Conservation (phyloP, 2,329 filamentous ascomycete species). For the Neurospora sp. region DNA sequence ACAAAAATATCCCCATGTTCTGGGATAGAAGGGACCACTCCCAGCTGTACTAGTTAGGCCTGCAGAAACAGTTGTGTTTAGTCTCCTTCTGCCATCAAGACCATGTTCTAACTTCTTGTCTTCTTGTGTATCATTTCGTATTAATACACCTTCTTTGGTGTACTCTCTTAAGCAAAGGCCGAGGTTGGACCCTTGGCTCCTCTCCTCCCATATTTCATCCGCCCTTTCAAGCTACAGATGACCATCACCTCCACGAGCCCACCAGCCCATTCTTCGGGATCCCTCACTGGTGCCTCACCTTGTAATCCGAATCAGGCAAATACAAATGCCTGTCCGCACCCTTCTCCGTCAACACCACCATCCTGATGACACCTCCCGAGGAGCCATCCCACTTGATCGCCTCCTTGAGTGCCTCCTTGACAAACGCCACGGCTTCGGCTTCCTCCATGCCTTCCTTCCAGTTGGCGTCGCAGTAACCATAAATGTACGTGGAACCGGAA, state of each 20-base stretch:
- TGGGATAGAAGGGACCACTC: not conserved
- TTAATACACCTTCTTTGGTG: not conserved
- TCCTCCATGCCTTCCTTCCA: slow-evolving; percentile 95
- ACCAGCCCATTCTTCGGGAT: not conserved
- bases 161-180: not conserved
- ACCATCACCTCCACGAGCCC: not conserved
- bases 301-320: slow-evolving; percentile 84
- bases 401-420: slow-evolving; percentile 82
- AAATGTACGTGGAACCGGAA: slow-evolving; percentile 97
- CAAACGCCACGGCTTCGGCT: slow-evolving; percentile 80
- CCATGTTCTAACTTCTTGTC: not conserved
- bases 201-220: not conserved
- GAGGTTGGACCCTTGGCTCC: not conserved
- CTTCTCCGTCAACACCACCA: slow-evolving; percentile 88
- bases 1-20: not conserved
- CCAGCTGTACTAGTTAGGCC: not conserved
- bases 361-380: slow-evolving; percentile 93
- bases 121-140: not conserved
- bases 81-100: too few relatives aligned
- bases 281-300: slow-evolving; percentile 52
- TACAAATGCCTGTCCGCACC: slow-evolving; percentile 92
- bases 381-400: slow-evolving; percentile 99
- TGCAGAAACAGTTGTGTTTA: too few relatives aligned
- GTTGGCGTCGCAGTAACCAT: slow-evolving; percentile 94
- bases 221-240: not conserved